Percentiles rank a stretch among this genome's conserved stretches.
phyloP scores from a whole-genome alignment of 306 rosid species.

The Crataegus laevigata region DNA sequence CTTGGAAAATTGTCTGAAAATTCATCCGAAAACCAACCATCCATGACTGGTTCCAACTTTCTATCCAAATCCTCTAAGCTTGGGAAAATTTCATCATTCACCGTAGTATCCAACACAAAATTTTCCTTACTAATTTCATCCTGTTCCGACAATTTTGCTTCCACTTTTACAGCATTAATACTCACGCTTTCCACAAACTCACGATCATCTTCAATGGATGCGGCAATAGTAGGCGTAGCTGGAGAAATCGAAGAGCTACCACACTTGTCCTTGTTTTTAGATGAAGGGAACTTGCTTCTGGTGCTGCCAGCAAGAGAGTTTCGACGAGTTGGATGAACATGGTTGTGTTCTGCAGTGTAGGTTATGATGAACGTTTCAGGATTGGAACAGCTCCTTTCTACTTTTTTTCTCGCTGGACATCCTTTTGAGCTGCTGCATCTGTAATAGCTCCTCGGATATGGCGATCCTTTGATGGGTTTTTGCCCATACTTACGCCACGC shows the following conservation, averaged over 20 bases:
- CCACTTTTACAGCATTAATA: background rate
- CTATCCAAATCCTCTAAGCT: slow-evolving; percentile 27
- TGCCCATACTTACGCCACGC: slow-evolving; percentile 98
- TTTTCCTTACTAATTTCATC: background rate
- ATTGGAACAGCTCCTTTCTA: slow-evolving; percentile 61
- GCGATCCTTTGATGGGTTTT: slow-evolving; percentile 93
- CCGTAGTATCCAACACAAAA: background rate
- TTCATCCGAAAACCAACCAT: slow-evolving; percentile 18
- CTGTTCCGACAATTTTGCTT: slow-evolving; percentile 10
- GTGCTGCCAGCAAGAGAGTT: slow-evolving; percentile 46
- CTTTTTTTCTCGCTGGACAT: slow-evolving; percentile 80
- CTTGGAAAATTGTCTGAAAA: slow-evolving; percentile 5
- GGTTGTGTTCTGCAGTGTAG: slow-evolving; percentile 75
- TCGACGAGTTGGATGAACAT: slow-evolving; percentile 55
- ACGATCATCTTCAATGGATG: background rate
- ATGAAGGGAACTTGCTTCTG: slow-evolving; percentile 27
- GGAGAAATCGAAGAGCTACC: background rate
- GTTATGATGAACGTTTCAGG: slow-evolving; percentile 56
- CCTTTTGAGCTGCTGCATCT: slow-evolving; percentile 85
- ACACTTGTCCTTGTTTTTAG: background rate
- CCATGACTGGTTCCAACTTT: slow-evolving; percentile 13
- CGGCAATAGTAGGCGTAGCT: background rate
- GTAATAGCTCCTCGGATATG: slow-evolving; percentile 87
- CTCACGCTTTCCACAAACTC: background rate
- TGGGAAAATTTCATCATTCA: slow-evolving; percentile 29